Evolutionary conservation across 306 rosid species (phyloP).

Genomic region (Canavalia gladiata): DNA sequence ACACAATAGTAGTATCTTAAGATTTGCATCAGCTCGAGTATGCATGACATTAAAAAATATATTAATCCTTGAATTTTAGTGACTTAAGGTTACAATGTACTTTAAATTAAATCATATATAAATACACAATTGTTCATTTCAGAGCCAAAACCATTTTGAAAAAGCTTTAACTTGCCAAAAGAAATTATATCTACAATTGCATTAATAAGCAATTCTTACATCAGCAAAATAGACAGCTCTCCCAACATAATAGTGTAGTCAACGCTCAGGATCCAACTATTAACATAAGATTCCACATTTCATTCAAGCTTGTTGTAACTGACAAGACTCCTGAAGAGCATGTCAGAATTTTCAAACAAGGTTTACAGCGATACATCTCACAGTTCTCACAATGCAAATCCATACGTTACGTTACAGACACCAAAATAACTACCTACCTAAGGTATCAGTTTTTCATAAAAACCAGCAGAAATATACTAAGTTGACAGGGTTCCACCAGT

Average conservation of each 20-base stretch:
- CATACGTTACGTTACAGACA: conserved; percentile 23
- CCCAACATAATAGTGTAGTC: background rate
- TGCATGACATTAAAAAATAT: no score
- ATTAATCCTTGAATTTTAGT: no score
- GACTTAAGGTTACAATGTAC: no score
- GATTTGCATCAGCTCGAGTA: no score
- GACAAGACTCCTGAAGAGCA: conserved; percentile 16
- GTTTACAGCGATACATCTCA: background rate
- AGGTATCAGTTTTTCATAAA: conserved; percentile 20
- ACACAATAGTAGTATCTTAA: no score
- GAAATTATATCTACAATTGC: no score
- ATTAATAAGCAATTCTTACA: background rate
- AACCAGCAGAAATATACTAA: conserved; percentile 31
- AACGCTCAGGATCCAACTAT: background rate
- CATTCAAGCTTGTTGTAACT: background rate
- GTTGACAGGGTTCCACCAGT: conserved; percentile 58
- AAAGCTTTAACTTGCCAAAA: no score
- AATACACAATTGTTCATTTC: no score
- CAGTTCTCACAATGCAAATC: conserved; percentile 32
- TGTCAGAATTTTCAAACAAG: conserved; percentile 33
- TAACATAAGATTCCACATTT: background rate
- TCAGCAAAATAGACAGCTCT: background rate
- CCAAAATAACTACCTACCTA: conserved; percentile 35
- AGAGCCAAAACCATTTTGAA: no score
- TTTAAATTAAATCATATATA: no score